Base-by-base conservation (phyloP, 306 rosid species). In the Sicyos baderoa region DNA sequence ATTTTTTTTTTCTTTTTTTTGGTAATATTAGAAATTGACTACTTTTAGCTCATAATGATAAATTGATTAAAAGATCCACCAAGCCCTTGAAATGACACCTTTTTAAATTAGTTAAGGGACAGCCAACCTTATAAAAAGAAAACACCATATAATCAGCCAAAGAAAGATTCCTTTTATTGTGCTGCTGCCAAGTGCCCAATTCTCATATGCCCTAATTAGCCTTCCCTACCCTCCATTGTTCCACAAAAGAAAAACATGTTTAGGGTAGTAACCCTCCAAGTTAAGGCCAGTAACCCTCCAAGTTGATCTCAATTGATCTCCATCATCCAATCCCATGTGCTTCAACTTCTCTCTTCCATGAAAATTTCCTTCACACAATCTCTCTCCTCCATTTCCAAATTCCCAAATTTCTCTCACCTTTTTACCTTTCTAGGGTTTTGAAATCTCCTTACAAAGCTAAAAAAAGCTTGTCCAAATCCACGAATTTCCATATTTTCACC, bases 351-450 rank as follows among this genome's bases (percentile, higher is more conserved):
- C 60, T 69, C 73, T 54, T 54, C 58, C 58, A 54, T 54, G 14
- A 18, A 54, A 54, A 54, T 7, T 19, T 48, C 18, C 53, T 40
- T 35, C 8, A 35, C 44, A 0, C 45, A 7, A 2, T 65, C 71
- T 65, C 71, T 66, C 71, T 68, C 75, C 74, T 55, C 77, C 56
- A 58, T 56, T 70, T 40, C 76, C 77, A 35, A 16, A 60, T 74
- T 70, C 23, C 82, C 71, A 70, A 52, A 19, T 50, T 63, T n/a
- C 76, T 74, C 73, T 47, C 74, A 18, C 14, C 67, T 84, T 29
- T 12, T 32, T 56, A 59, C 21, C 90, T 82, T 85, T 85, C 84
- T 87, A 84, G 97, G 96, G 90, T 85, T 90, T 83, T 84, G 89
- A 79, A 80, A 76, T 72, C 75, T 76, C 76, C 70, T 49, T 27